Conservation (phyloP, 495 filamentous ascomycete genomes). For the Aspergillus avenaceus region DNA sequence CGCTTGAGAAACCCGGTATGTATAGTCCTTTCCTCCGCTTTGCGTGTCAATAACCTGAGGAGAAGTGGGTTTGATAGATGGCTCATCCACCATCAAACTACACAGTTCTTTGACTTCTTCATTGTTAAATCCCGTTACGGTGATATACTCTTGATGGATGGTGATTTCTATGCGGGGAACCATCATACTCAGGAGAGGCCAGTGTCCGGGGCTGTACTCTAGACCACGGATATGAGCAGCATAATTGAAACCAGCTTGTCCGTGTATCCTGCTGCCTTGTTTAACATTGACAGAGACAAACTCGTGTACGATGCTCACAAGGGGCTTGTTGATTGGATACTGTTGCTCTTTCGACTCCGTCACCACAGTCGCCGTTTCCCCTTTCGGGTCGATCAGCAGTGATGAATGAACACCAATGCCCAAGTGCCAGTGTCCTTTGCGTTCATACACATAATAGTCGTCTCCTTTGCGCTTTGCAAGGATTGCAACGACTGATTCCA, state of each 20-base stretch:
- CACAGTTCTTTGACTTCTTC: neutral
- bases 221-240: slow-evolving; percentile 8
- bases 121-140: slow-evolving; percentile 3
- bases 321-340: neutral
- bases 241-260: slow-evolving; percentile 16
- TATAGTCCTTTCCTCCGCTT: slow-evolving; percentile 2
- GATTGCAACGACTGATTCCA: neutral
- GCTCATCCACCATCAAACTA: neutral
- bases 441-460: slow-evolving; percentile 13
- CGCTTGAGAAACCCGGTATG: slow-evolving; percentile 3
- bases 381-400: slow-evolving; percentile 8
- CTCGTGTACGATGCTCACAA: slow-evolving; percentile 3
- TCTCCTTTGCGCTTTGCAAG: slow-evolving; percentile 1
- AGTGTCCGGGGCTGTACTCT: slow-evolving; percentile 5
- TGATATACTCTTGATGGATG: slow-evolving; percentile 1
- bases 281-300: slow-evolving; percentile 7
- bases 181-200: slow-evolving; percentile 13
- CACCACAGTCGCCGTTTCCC: neutral
- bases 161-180: slow-evolving; percentile 7
- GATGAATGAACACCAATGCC: slow-evolving; percentile 9
- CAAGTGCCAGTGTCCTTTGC: slow-evolving; percentile 8
- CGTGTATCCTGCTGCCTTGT: slow-evolving; percentile 6
- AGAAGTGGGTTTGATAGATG: neutral
- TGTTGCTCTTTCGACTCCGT: neutral
- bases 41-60: neutral